Percentiles rank a stretch among this genome's conserved stretches.
Evolutionary conservation across 805 yeast species (phyloP).

Genomic region (Teunomyces kruisii): DNA sequence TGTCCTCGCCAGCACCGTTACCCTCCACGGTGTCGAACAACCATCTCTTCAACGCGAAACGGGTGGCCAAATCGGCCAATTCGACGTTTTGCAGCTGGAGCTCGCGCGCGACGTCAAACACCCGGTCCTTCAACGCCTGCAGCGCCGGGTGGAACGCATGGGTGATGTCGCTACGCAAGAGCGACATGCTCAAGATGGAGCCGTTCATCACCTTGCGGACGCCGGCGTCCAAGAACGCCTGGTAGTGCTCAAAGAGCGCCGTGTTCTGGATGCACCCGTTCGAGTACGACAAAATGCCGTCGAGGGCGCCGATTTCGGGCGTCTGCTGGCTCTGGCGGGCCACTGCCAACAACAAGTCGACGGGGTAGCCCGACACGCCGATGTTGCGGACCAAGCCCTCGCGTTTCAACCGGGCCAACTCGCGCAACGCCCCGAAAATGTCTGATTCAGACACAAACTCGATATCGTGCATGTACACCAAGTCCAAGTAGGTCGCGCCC

Average conservation of each 20-base stretch:
- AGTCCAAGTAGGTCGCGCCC: conserved; percentile 67
- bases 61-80: conserved; percentile 77
- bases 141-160: conserved; percentile 82
- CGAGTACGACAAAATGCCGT: conserved; percentile 74
- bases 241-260: conserved; percentile 44
- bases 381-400: conserved; percentile 63
- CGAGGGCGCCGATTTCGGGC: conserved; percentile 60
- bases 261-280: conserved; percentile 82
- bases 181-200: conserved; percentile 85
- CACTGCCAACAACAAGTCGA: conserved; percentile 59
- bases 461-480: conserved; percentile 85
- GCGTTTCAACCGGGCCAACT: conserved; percentile 56
- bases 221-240: conserved; percentile 54
- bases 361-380: conserved; percentile 88
- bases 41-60: conserved; percentile 72
- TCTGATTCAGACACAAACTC: conserved; percentile 67
- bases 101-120: conserved; percentile 43
- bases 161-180: conserved; percentile 66
- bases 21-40: conserved; percentile 23
- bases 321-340: conserved; percentile 39
- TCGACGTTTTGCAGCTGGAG: conserved; percentile 50
- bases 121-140: conserved; percentile 52
- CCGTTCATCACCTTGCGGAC: conserved; percentile 70
- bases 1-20: conserved; percentile 22
- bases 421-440: conserved; percentile 61